Base-by-base conservation (phyloP, 148 eudicot species). In the Diospyros lotus region DNA sequence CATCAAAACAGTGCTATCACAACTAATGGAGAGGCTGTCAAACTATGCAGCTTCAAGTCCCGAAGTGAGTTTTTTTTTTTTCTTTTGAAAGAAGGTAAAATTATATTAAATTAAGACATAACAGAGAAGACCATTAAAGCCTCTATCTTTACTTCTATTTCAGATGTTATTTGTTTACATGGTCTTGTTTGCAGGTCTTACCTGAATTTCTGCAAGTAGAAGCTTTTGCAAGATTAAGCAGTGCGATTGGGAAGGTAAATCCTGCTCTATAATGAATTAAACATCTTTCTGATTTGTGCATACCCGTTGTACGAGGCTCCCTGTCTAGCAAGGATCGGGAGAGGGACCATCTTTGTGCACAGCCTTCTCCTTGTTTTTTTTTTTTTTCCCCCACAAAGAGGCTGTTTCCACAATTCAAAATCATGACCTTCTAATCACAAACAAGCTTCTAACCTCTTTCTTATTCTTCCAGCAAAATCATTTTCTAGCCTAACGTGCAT, bases 151-250 rank as follows among this genome's bases (percentile, higher is more conserved):
- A 28, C 28, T 28, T 28, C 28, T 28, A 28, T n/a, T n/a, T n/a
- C n/a, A n/a, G n/a, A n/a, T n/a, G 28, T 28, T 28, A 28, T 28
- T 28, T 48, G 17, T 66, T 80, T 38, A 76, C 52, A 66, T 64
- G 54, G 40, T 58, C 15, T 66, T 58, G 6, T 75, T 50, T 85
- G 82, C 84, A 95, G 99, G 89, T 92, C 64, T 86, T 95, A 67
- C 96, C 99, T 17, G 99, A 95, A 72, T 90, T 95, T 72, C 83
- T 95, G 75, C 97, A 90, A 89, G 99, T 92, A 76, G 99, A 95
- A 84, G 99, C 99, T 80, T 95, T 95, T 89, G 76, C 91, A 62
- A 95, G 90, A 85, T 80, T 95, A 72, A 95, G 91, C 84, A 89
- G 78, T 83, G 96, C 99, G 78, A 95, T 95, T 64, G 96, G 97